Base-by-base conservation (phyloP, 148 eudicot genomes). In the Mesembryanthemum crystallinum region DNA sequence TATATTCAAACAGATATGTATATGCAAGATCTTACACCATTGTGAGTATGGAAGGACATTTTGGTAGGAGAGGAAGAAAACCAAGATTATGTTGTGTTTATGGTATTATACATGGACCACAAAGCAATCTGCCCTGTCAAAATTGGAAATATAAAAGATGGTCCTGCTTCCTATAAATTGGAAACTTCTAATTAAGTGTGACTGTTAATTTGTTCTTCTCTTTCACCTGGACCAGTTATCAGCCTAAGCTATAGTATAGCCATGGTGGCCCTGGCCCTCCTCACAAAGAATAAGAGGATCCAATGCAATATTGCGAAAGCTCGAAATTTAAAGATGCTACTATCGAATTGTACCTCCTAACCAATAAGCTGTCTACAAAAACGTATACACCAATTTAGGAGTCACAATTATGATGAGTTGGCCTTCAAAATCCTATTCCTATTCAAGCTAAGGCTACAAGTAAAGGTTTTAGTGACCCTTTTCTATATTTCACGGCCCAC, bases 141-240 rank as follows among this genome's bases (percentile, higher is more conserved):
- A 79, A 68, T 20, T 33, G 70, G 82, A 69, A 74, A 73, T 43
- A 24, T 49, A 61, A 35, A 45, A 67, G 47, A 72, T 74, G 82
- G 82, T 74, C 78, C 78, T 62, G 24, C 17, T 68, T 64, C 60
- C 78, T 28, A 32, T 18, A 74, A 79, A 51, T 33, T 28, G 30
- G 73, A 73, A 73, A 79, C 52, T 67, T 54, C 59, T 78, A 71
- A 77, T 25, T 43, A 11, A 10, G 18, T n/a, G 43, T 12, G 47
- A 24, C 69, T 8, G 61, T 45, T 69, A 49, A 47, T 58, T 61
- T 58, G 43, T 45, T 76, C 58, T 21, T 11, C 54, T 47, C 49
- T 35, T n/a, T 68, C 73, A 69, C 57, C 55, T 73, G 82, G 77
- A 73, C 77, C 81, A 76, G 10, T 76, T 65, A 39, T 3, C 42